Evolutionary conservation across 208 protist genomes (phyloP), one percentile per base, ranked within the genome.

Genomic region (Acanthamoeba castellanii): DNA sequence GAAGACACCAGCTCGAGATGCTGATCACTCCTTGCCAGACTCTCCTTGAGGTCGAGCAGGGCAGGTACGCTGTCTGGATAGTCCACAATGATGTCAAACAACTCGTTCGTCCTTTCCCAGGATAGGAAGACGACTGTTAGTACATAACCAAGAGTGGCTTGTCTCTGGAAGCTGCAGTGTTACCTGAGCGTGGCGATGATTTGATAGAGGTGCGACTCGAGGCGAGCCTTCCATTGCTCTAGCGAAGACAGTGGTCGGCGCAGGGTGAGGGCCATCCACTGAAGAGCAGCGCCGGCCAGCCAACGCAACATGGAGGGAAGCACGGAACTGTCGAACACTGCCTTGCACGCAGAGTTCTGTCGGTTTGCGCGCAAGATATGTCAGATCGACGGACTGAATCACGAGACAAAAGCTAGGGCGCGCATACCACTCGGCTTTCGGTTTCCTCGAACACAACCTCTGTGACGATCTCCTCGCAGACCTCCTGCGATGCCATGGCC

Each of bases 21-120:
- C 25, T 92, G 87, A 13, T 92, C 87, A 92, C 22, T 92, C 25
- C 64, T 9, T 11, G 59, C 59, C 16, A 92, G 37, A 74, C 87
- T 42, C 34, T 92, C 87, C 87, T 92, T 92, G 4, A 92, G 42
- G 37, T 92, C 87, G 32, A 76, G 61, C 52, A 92, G 42, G 0
- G 87, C 87, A 16, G 87, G 87, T 74, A 57, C 87, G 34, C 87
- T 92, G 13, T 92, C 87, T 3, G 87, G 87, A 50, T 76, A 92
- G 64, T 92, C 87, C 34, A 92, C 87, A 34, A 92, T 92, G 6
- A 92, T 92, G 25, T 92, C 87, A 50, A 92, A 92, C 59, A 92
- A 25, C 22, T 74, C 87, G 32, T 57, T 50, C 37, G 37, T 92
- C 32, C 87, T 92, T 9, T 50, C 0, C 1, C 27, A 81, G 47